A percentile compares a stretch with the other conserved stretches of the same genome.
These are phyloP conservation scores for Fusarium sublunatum DNA, from an alignment of 2,329 filamentous ascomycete genomes.

Conservation along the genomic window DNA sequence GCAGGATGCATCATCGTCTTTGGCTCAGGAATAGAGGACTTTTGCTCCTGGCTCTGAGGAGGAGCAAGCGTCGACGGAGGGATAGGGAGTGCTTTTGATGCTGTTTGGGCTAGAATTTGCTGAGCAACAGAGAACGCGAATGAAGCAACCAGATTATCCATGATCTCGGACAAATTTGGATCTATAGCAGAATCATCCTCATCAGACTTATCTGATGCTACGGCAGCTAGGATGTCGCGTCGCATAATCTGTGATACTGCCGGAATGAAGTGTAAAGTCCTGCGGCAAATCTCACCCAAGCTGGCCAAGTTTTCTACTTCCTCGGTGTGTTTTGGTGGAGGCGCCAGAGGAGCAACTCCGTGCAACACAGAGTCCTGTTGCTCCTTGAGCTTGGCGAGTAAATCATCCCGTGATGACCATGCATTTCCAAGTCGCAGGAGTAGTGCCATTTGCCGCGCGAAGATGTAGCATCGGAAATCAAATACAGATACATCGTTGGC, in stretches of 20 bases:
- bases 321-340: slow-evolving; percentile 61
- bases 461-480: slow-evolving; percentile 94
- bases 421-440: slow-evolving; percentile 85
- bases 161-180: slow-evolving; percentile 61
- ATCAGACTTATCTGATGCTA: slow-evolving; percentile 57
- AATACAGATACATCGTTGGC: slow-evolving; percentile 96
- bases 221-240: slow-evolving; percentile 76
- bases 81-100: slow-evolving; percentile 74
- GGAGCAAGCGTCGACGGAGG: slow-evolving; percentile 66
- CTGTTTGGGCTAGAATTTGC: slow-evolving; percentile 80
- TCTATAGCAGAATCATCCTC: slow-evolving; percentile 50
- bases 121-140: slow-evolving; percentile 82
- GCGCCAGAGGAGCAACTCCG: slow-evolving; percentile 65
- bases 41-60: slow-evolving; percentile 66
- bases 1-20: slow-evolving; percentile 78
- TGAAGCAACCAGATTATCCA: slow-evolving; percentile 80
- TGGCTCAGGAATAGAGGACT: slow-evolving; percentile 71
- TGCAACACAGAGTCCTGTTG: slow-evolving; percentile 69
- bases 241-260: slow-evolving; percentile 83
- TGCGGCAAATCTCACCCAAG: slow-evolving; percentile 86
- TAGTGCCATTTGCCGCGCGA: slow-evolving; percentile 85
- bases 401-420: slow-evolving; percentile 70
- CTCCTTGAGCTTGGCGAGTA: slow-evolving; percentile 70
- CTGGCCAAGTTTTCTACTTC: slow-evolving; percentile 80
- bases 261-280: slow-evolving; percentile 86